Evolutionary conservation across 2,329 filamentous ascomycete genomes (phyloP), one percentile per base, ranked within the genome.

Genomic region (Penicillium sp.): DNA sequence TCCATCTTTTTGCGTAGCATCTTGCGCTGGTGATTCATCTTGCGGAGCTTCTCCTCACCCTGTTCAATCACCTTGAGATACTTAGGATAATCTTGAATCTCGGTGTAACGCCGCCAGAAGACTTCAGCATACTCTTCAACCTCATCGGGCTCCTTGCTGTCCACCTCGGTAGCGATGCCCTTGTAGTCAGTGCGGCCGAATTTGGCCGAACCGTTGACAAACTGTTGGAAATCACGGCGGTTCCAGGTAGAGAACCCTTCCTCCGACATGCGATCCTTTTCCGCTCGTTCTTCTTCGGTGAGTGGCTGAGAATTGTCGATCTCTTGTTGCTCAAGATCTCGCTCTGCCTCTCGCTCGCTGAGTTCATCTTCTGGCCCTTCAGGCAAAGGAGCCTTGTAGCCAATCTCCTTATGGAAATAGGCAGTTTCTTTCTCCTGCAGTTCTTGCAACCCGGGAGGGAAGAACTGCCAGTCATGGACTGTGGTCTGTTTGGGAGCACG

Each of bases 401-500:
- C 90, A 65, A 98, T 96, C 72, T 98, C 92, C 75, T 98, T 98
- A 61, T 95, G 89, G 73, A 96, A 97, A 73, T 84, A 96, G 0
- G 95, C 93, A 0, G 95, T 99, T 77, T 99, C 95, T 68, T 93
- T 91, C 62, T 99, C 95, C 73, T 99, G 95, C 8, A 99, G 82
- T 66, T 97, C 92, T 27, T 88, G 86, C 10, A 99, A 85, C 45
- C 88, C 84, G 0, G 87, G 82, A 0, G 93, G 93, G 74, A 96
- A 99, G 79, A 99, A 99, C 70, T 99, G 95, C 74, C 96, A 98
- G 74, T 99, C 95, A 68, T 98, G 93, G 41, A 96, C 90, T 4
- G 87, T 81, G 52, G 96, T 86, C 73, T 99, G 95, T 77, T 96
- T 96, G 0, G 95, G 95, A 10, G 95, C 91, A 55, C 93, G 87